A percentile compares a stretch with the other conserved stretches of the same genome.
Conservation (phyloP, 345 rosid genomes). For the Reutealis trisperma region DNA sequence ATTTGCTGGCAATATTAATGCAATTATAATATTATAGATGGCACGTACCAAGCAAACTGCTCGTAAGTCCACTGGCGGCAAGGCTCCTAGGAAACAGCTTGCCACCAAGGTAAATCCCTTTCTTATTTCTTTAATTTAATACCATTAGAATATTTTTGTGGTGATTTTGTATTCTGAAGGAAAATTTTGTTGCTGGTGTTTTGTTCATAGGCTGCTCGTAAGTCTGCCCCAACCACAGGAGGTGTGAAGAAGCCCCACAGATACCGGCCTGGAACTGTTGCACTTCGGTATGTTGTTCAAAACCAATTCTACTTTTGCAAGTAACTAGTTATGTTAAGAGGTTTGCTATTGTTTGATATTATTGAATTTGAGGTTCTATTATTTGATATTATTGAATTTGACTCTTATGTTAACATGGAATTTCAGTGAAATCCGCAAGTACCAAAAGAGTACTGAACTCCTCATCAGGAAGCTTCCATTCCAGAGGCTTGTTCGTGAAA, state of each 20-base stretch:
- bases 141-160: neutral
- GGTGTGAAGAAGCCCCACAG: conserved; percentile 31
- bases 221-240: conserved; percentile 23
- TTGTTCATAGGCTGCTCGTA: conserved; percentile 19
- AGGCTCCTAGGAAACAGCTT: conserved; percentile 35
- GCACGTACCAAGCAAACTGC: conserved; percentile 40
- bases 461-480: conserved; percentile 30
- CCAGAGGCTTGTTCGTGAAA: conserved; percentile 36
- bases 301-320: neutral
- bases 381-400: too few relatives aligned
- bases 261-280: conserved; percentile 30
- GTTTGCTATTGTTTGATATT: neutral
- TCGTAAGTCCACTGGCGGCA: conserved; percentile 33
- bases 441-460: conserved; percentile 30
- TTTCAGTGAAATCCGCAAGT: conserved; percentile 29
- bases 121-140: too few relatives aligned
- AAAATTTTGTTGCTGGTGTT: neutral
- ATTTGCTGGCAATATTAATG: neutral
- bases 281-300: conserved; percentile 23
- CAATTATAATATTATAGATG: conserved; percentile 5
- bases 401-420: neutral
- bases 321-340: neutral
- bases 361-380: neutral
- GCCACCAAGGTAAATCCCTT: conserved; percentile 20
- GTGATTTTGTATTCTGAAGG: neutral